Percentiles rank a stretch among this genome's conserved stretches.
These are phyloP conservation scores for Hemileccinum impolitum DNA, from an alignment of 768 basidiomycete genomes.

Conservation along the genomic window DNA sequence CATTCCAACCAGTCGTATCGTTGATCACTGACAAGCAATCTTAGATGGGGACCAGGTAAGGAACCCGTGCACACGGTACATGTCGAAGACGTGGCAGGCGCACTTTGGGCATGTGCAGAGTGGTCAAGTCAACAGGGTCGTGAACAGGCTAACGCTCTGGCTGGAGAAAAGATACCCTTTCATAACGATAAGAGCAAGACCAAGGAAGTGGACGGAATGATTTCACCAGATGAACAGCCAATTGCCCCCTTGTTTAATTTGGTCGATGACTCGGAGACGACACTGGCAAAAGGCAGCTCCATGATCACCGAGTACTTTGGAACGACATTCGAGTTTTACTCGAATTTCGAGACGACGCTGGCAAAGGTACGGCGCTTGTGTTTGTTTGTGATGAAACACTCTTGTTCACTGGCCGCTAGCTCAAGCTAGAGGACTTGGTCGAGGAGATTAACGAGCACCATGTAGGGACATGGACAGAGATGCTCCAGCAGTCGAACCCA, in stretches of 20 bases:
- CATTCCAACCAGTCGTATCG: background rate
- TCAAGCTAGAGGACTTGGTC: constrained; percentile 64
- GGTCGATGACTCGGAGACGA: constrained; percentile 75
- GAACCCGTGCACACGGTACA: constrained; percentile 75
- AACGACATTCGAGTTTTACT: constrained; percentile 80
- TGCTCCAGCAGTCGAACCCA: constrained; percentile 69
- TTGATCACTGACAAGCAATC: constrained; percentile 8
- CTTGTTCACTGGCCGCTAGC: constrained; percentile 33
- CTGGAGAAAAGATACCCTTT: constrained; percentile 37
- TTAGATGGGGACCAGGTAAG: constrained; percentile 78
- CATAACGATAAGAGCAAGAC: constrained; percentile 67
- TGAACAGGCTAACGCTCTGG: constrained; percentile 55
- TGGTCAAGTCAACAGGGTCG: constrained; percentile 73
- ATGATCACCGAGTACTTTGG: constrained; percentile 69
- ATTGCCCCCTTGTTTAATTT: constrained; percentile 82
- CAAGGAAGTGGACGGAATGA: constrained; percentile 60
- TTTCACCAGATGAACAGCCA: constrained; percentile 51
- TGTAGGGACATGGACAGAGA: constrained; percentile 77
- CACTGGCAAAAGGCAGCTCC: constrained; percentile 62
- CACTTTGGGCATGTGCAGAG: constrained; percentile 67
- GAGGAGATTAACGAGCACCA: constrained; percentile 87
- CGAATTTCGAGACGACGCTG: constrained; percentile 59
- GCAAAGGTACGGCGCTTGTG: constrained; percentile 49
- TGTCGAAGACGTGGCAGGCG: constrained; percentile 74
- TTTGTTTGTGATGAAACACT: background rate